Base-by-base conservation (phyloP, 139 green algal genomes). In the Tetradesmus obliquus region DNA sequence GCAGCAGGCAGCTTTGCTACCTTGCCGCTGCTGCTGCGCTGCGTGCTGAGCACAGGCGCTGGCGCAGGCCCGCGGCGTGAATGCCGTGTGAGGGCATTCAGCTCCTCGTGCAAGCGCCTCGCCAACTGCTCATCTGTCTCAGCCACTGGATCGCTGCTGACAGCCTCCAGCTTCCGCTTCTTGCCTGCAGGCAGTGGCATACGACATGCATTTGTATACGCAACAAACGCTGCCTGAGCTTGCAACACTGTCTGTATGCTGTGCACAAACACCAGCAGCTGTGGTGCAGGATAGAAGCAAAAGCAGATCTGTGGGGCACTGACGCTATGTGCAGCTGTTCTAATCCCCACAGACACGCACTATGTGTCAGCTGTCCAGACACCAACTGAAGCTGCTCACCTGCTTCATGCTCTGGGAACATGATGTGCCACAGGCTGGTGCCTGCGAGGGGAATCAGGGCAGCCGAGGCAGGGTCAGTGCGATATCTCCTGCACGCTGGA, bases 71-170 rank as follows among this genome's bases (percentile, higher is more conserved):
- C 76, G 22, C 94, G 93, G 3, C 90, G 92, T 7, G 84, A 88
- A 55, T 80, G 60, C 12, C 94, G 91, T 6, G 76, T 94, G 51
- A 91, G 57, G 6, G 90, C 93, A 55, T 96, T 96, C 3, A 96
- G 92, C 87, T 96, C 91, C 55, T 96, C 92, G 86, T 97, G 96
- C 81, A 97, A 92, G 1, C 94, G 92, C 24, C 96, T 93, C 0
- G 96, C 96, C 55, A 97, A 66, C 90, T 97, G 92, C 84, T 96
- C 95, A 54, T 97, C 96, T 60, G 86, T 84, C 71, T 90, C 86
- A 20, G 22, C 62, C 9, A 15, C 53, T 54, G 32, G 10, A 9
- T 58, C 19, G 15, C 32, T 53, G 62, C 53, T 60, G 32, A 1
- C 76, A 72, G 15, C 76, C 22, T 91, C 88, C 76, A 87, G 55